Evolutionary conservation across 2,329 filamentous ascomycete genomes (phyloP).

Genomic region (Ceratocystis papillata): DNA sequence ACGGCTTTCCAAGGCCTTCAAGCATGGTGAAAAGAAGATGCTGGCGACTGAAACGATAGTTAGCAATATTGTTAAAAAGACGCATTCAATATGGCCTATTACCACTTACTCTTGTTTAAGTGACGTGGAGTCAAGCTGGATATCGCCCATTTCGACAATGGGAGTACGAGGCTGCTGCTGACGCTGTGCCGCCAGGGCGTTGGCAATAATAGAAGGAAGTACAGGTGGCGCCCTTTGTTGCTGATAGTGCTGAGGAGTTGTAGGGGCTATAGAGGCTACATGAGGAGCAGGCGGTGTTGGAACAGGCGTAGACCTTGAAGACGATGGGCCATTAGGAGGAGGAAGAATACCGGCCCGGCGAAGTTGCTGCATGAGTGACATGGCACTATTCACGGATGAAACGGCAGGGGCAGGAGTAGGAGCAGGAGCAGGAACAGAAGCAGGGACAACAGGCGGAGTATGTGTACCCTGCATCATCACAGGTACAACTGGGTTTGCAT

Average conservation of each 20-base stretch:
- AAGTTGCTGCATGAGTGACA: constrained; percentile 55
- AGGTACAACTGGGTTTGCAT: constrained; percentile 17
- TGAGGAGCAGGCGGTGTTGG: constrained; percentile 27
- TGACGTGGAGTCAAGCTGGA: constrained; percentile 52
- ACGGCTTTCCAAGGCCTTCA: constrained; percentile 73
- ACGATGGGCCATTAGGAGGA: constrained; percentile 28
- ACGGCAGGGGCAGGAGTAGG: constrained; percentile 28
- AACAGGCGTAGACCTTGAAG: constrained; percentile 29
- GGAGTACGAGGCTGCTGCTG: constrained; percentile 23
- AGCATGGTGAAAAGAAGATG: constrained; percentile 65
- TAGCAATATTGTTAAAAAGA: background rate
- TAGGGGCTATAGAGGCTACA: constrained; percentile 24
- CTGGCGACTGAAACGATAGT: background rate
- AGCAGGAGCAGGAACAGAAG: constrained; percentile 28
- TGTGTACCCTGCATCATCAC: constrained; percentile 27
- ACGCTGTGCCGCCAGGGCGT: constrained; percentile 31
- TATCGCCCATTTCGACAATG: constrained; percentile 25
- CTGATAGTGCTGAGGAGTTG: background rate
- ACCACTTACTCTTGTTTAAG: constrained; percentile 57
- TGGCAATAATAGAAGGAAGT: constrained; percentile 31
- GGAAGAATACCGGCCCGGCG: constrained; percentile 57
- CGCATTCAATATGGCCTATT: too few species aligned
- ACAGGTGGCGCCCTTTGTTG: constrained; percentile 29
- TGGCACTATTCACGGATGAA: constrained; percentile 38
- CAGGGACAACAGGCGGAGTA: background rate